A percentile compares a stretch with the other conserved stretches of the same genome.
These are phyloP conservation scores for Prosopis cineraria DNA, from an alignment of 306 rosid species.

Conservation along the genomic window DNA sequence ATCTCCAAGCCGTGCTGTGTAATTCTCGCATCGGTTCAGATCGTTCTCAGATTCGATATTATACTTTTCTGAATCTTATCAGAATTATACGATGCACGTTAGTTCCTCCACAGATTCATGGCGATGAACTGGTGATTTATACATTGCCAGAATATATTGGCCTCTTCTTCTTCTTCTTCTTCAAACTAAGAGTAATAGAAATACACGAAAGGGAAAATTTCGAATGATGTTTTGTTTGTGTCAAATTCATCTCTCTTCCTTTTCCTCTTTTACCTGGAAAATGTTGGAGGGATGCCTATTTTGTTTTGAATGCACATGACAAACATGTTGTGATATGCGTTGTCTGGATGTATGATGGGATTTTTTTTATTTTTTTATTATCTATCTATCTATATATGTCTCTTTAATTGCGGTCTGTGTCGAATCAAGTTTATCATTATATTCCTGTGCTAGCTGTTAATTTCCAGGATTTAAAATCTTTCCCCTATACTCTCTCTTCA, in stretches of 20 bases:
- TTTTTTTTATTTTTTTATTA: neutral
- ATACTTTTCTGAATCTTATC: neutral
- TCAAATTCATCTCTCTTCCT: neutral
- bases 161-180: neutral
- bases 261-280: neutral
- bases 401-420: constrained; percentile 1
- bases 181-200: too few relatives aligned
- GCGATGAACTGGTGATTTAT: neutral
- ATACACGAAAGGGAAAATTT: neutral
- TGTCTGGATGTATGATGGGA: neutral
- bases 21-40: neutral
- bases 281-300: neutral
- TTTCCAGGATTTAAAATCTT: neutral
- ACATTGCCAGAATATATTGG: neutral
- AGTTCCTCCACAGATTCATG: neutral
- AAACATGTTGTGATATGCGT: constrained; percentile 3
- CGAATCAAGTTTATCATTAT: constrained; percentile 26
- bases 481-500: constrained; percentile 5
- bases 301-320: constrained; percentile 21
- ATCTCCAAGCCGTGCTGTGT: neutral
- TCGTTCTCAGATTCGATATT: neutral
- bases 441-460: neutral
- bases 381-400: neutral
- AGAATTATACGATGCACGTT: neutral
- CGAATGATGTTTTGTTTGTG: neutral